Evolutionary conservation across 169 alveolate species (phyloP).

Genomic region (Cyclospora cayetanensis): DNA sequence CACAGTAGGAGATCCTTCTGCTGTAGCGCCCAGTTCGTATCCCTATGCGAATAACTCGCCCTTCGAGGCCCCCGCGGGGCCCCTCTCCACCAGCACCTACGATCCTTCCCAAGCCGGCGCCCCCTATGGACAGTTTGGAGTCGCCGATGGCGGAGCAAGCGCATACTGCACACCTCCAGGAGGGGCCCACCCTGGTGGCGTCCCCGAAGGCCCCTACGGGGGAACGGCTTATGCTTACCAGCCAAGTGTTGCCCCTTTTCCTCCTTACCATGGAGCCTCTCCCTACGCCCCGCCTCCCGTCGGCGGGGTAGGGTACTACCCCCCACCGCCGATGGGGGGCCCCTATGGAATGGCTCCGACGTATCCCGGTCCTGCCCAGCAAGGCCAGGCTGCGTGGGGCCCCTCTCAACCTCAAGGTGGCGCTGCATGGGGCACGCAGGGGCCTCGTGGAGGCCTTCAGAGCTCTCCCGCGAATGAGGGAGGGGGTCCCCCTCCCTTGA

Average conservation of each 20-base stretch:
- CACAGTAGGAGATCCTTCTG: background rate
- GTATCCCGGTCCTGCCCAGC: background rate
- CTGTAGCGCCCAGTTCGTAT: background rate
- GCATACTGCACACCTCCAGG: background rate
- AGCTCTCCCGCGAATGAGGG: background rate
- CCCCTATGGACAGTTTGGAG: background rate
- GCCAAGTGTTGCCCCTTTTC: background rate
- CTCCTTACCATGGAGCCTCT: background rate
- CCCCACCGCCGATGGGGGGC: background rate
- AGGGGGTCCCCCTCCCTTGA: background rate
- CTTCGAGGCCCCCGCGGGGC: background rate
- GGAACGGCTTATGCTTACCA: background rate
- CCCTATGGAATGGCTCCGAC: background rate
- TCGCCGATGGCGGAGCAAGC: background rate
- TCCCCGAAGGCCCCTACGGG: background rate
- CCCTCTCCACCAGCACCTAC: background rate
- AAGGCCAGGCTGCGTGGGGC: background rate
- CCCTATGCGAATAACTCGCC: background rate
- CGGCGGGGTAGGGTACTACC: background rate
- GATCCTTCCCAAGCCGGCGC: background rate
- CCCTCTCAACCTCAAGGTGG: background rate
- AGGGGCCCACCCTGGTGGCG: conserved; percentile 13
- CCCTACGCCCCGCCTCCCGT: conserved; percentile 11
- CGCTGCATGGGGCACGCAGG: background rate
- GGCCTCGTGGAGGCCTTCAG: background rate